Evolutionary conservation across 2,329 filamentous ascomycete genomes (phyloP), one percentile per base, ranked within the genome.

Genomic region (Pseudogymnoascus sp.): DNA sequence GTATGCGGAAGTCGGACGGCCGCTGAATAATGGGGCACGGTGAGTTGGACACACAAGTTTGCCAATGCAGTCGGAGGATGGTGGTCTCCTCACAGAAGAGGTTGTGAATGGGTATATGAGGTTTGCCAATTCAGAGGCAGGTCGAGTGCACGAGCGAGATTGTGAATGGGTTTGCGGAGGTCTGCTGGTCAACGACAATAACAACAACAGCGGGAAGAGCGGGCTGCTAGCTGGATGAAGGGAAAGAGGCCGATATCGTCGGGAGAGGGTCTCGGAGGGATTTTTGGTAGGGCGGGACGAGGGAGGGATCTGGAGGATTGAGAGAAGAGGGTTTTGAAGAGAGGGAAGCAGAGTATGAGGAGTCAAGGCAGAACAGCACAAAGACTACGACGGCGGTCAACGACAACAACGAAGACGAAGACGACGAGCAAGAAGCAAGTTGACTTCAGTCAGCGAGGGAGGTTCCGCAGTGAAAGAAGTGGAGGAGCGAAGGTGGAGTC

Each of bases 101-200:
- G n/a, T 12, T 7, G 25, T 33, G 47, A 56, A 56, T 56, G 47
- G 47, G 47, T 11, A 33, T 31, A 33, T 33, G 11, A 23, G 11
- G 47, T 56, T 56, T 56, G 47, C 25, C 47, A 56, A 56, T 56
- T 18, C 47, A 33, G 25, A 5, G 25, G n/a, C 47, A 33, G 28
- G 25, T n/a, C 23, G 6, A 50, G 23, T 50, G 23, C 44, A 50
- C 23, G 8, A 25, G 42, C 25, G 25, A 53, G 47, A 56, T 56
- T 33, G 47, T 56, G 47, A 56, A 56, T 56, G 47, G 28, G 47
- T 18, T 56, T 56, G 47, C 47, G 47, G 47, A 56, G 47, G 47
- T 56, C 47, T 31, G 47, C n/a, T 56, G 47, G 47, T 5, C 28
- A 33, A 33, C 25, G 10, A 56, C 42, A 56, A 33, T 12, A 31